These are phyloP conservation scores for Solanum gracilifrons DNA, from an alignment of 257 asterid genomes.

Conservation along the genomic window DNA sequence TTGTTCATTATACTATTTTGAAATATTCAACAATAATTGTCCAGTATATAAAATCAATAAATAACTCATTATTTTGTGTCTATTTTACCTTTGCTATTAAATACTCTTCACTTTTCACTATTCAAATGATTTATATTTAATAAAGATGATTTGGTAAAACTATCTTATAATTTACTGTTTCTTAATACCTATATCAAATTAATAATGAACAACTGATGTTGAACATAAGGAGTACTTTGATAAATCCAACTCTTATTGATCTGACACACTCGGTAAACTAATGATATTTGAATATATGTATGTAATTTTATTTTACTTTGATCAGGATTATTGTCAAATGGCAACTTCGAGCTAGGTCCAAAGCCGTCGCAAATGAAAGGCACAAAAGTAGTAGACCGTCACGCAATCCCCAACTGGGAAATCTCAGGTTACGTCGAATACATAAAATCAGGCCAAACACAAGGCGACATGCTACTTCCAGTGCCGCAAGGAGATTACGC, in stretches of 20 bases:
- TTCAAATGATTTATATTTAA: too few species aligned
- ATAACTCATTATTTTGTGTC: rapidly evolving
- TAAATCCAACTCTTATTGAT: too few species aligned
- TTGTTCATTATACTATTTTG: rapidly evolving
- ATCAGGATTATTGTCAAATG: slow-evolving; percentile 11
- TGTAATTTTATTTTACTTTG: not conserved
- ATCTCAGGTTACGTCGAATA: slow-evolving; percentile 5
- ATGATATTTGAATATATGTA: not conserved
- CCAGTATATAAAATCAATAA: too few species aligned
- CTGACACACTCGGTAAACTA: not conserved
- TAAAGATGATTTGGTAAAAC: too few species aligned
- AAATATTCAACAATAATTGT: rapidly evolving
- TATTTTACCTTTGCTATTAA: too few species aligned
- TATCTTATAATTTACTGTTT: too few species aligned
- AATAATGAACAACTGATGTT: too few species aligned
- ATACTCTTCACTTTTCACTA: too few species aligned
- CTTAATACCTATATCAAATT: too few species aligned
- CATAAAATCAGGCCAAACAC: slow-evolving; percentile 10
- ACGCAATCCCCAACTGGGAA: slow-evolving; percentile 13
- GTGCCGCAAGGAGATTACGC: slow-evolving; percentile 14
- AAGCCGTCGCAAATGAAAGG: not conserved
- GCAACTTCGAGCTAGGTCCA: slow-evolving; percentile 12
- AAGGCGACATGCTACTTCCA: slow-evolving; percentile 11
- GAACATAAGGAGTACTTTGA: too few species aligned
- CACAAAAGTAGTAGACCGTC: not conserved